Evolutionary conservation across 768 basidiomycete genomes (phyloP).

Genomic region (Ramaria rubella): DNA sequence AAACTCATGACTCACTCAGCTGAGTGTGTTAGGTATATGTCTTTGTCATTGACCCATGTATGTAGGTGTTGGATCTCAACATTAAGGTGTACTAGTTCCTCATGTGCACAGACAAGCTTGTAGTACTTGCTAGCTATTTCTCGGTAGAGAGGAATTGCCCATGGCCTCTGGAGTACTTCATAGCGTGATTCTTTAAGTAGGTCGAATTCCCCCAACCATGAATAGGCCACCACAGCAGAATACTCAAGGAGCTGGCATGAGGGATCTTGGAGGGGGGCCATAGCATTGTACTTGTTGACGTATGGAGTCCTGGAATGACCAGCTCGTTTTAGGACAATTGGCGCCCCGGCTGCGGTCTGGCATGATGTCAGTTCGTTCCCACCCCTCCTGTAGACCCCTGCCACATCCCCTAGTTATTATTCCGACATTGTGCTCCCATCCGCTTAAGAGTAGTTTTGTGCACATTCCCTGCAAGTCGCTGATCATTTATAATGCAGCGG

Average conservation of each 20-base stretch:
- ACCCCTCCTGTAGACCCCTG: too few species aligned
- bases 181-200: slow-evolving; percentile 23
- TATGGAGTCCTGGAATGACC: too few species aligned
- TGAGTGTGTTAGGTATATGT: neutral
- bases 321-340: too few species aligned
- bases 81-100: slow-evolving; percentile 21
- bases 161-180: slow-evolving; percentile 22
- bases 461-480: too few species aligned
- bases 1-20: neutral
- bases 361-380: too few species aligned
- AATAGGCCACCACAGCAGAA: slow-evolving; percentile 9
- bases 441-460: too few species aligned
- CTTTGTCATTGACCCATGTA: slow-evolving; percentile 21
- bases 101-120: slow-evolving; percentile 17
- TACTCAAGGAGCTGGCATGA: slow-evolving; percentile 7
- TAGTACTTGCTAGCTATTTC: slow-evolving; percentile 19
- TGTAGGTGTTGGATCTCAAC: slow-evolving; percentile 23
- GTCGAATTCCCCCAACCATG: slow-evolving; percentile 23
- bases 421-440: too few species aligned
- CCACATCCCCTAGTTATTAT: too few species aligned
- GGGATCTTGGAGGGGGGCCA: slow-evolving; percentile 16
- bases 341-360: too few species aligned
- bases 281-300: slow-evolving; percentile 28
- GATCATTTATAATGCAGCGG: too few species aligned
- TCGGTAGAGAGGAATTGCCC: slow-evolving; percentile 20